Conservation (phyloP, 2,329 filamentous ascomycete genomes). For the Tympanopsis confertula region DNA sequence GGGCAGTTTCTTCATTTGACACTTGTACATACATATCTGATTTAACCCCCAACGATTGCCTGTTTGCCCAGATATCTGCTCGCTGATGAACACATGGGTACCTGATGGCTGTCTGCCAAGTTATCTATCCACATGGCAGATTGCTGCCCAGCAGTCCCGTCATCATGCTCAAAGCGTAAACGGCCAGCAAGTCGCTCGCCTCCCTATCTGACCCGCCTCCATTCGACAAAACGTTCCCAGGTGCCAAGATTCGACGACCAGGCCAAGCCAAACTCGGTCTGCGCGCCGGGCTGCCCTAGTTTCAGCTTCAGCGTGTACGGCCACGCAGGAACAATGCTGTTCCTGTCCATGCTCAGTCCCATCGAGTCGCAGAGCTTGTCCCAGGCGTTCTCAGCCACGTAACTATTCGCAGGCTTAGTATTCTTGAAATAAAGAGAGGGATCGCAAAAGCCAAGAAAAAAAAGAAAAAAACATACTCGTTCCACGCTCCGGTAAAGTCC, state of each 20-base stretch:
- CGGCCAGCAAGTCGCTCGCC: too few species aligned
- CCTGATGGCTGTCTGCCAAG: too few species aligned
- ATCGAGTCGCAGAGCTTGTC: not conserved
- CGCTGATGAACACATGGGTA: too few species aligned
- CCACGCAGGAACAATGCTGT: constrained; percentile 20
- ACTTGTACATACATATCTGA: too few species aligned
- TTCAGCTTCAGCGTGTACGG: constrained; percentile 13
- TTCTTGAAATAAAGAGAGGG: constrained; percentile 1
- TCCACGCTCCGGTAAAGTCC: too few species aligned
- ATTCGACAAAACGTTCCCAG: constrained; percentile 19
- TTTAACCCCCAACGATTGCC: too few species aligned
- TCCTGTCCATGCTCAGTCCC: constrained; percentile 7
- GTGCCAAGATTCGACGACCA: constrained; percentile 4
- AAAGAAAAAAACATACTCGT: not conserved
- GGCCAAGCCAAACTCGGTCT: constrained; percentile 17
- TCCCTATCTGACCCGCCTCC: constrained; percentile 23
- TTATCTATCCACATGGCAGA: too few species aligned
- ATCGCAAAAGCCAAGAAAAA: not conserved
- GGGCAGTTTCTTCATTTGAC: too few species aligned
- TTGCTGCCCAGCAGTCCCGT: too few species aligned
- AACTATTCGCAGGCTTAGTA: constrained; percentile 6
- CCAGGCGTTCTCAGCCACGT: constrained; percentile 4
- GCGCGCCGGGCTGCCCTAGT: constrained; percentile 10
- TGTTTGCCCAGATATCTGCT: too few species aligned
- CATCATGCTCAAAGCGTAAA: too few species aligned